Evolutionary conservation across 2,329 filamentous ascomycete genomes (phyloP), one percentile per base, ranked within the genome.

Genomic region (Calonectria leucothoes): DNA sequence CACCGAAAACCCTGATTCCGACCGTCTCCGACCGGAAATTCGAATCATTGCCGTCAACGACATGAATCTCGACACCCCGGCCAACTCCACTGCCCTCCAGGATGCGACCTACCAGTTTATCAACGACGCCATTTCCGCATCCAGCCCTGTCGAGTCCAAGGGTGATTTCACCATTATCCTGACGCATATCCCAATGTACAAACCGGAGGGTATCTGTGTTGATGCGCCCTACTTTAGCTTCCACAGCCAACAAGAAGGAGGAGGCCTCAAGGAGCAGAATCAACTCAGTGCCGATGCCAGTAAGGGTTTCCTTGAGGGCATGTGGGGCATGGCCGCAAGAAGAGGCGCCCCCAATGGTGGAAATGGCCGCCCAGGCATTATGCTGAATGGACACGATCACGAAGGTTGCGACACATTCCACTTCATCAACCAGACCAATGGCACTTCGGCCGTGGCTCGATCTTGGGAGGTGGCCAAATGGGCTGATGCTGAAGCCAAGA

Each of bases 361-460:
- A 1, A 85, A 86, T 66, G 95, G 95, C 1, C 88, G 95, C 20
- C 89, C 88, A 11, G 96, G 96, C 0, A 86, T 98, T 7, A 92
- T 99, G 31, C 85, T 99, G 48, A 98, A 96, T 63, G 97, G 97
- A 0, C 97, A 99, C 82, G 97, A 99, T 81, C 97, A 99, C 83
- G 94, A 94, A 78, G 97, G 97, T 8, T 99, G 97, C 82, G 95
- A 98, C 83, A 94, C 93, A 10, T 93, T 94, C 81, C 97, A 99
- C 86, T 96, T 90, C 80, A 89, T 95, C 82, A 93, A 94, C 83
- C 92, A 93, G 81, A 89, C 88, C 20, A 82, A 86, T 61, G 85
- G 84, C 57, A 84, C 84, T 4, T 76, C 78, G 2, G 74, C 81
- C 0, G 82, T 82, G 1, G 86, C 89, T 15, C 85, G 88, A 3